Percentiles rank a stretch among this genome's conserved stretches.
These are phyloP conservation scores for Nannochloris sp. DNA, from an alignment of 139 green algal genomes.

Conservation along the genomic window DNA sequence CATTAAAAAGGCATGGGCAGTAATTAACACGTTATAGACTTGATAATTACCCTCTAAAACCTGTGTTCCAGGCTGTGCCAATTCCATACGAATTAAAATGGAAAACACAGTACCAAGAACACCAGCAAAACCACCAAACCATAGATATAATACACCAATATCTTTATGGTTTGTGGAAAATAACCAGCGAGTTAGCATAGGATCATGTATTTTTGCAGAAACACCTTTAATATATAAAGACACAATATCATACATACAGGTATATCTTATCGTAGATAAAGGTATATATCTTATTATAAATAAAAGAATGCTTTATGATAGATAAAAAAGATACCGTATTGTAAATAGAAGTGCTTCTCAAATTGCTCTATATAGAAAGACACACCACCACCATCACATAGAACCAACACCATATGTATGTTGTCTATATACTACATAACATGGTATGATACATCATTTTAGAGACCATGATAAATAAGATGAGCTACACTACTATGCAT, in stretches of 20 bases:
- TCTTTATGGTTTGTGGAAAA: constrained; percentile 53
- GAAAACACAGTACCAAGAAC: constrained; percentile 17
- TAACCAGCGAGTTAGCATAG: constrained; percentile 41
- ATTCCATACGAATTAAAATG: constrained; percentile 21
- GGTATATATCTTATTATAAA: too few relatives aligned
- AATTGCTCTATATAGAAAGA: too few relatives aligned
- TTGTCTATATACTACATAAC: not conserved
- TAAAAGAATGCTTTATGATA: too few relatives aligned
- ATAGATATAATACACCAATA: constrained; percentile 51
- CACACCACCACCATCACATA: too few relatives aligned
- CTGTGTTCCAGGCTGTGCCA: constrained; percentile 21
- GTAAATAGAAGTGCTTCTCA: not conserved
- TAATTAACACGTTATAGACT: constrained; percentile 50
- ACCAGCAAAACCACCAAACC: constrained; percentile 36
- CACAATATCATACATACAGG: too few relatives aligned
- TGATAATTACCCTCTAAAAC: constrained; percentile 28
- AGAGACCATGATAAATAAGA: too few relatives aligned
- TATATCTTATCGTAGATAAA: too few relatives aligned
- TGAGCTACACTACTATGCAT: constrained; percentile 29
- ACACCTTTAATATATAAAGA: not conserved
- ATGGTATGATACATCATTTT: not conserved
- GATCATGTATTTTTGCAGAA: constrained; percentile 8
- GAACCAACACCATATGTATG: not conserved
- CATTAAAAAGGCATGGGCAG: constrained; percentile 28
- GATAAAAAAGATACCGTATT: too few relatives aligned